These are phyloP conservation scores for Ceratobasidium sp. DNA, from an alignment of 1,284 basidiomycete species.

Conservation along the genomic window DNA sequence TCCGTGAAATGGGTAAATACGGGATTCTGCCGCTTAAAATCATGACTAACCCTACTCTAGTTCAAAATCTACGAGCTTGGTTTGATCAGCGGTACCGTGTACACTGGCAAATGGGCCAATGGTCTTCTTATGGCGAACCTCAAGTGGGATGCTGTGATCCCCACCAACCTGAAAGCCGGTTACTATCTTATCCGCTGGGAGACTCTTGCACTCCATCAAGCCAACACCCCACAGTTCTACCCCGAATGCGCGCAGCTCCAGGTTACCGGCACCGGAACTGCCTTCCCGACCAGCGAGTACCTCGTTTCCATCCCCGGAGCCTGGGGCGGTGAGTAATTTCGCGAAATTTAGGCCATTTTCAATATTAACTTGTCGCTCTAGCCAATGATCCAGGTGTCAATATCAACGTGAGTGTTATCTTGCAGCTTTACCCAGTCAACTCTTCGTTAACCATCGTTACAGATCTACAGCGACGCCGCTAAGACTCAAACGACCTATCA, in stretches of 20 bases:
- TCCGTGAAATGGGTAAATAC: no score
- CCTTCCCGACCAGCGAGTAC: no score
- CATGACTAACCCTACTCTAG: constrained; percentile 7
- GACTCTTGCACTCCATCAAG: constrained; percentile 49
- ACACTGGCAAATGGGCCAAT: constrained; percentile 49
- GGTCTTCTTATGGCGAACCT: constrained; percentile 47
- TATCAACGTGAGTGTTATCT: constrained; percentile 30
- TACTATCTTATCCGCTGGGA: constrained; percentile 47
- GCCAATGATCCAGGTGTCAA: constrained; percentile 48
- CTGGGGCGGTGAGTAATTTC: no score
- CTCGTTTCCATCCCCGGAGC: constrained; percentile 61
- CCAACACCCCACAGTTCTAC: no score
- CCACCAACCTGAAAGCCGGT: constrained; percentile 45
- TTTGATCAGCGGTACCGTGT: constrained; percentile 49
- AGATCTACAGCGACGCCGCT: constrained; percentile 49
- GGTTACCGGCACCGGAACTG: no score
- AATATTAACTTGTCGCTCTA: neutral
- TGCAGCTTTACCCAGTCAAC: no score
- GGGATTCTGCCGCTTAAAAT: no score
- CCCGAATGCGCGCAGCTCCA: no score
- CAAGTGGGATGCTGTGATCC: constrained; percentile 48
- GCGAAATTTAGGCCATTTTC: no score
- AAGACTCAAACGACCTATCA: constrained; percentile 48
- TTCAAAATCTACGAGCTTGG: constrained; percentile 47
- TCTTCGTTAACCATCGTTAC: neutral